These are phyloP conservation scores for Trichophyton mentagrophytes DNA, from an alignment of 2,329 filamentous ascomycete species.

Conservation along the genomic window DNA sequence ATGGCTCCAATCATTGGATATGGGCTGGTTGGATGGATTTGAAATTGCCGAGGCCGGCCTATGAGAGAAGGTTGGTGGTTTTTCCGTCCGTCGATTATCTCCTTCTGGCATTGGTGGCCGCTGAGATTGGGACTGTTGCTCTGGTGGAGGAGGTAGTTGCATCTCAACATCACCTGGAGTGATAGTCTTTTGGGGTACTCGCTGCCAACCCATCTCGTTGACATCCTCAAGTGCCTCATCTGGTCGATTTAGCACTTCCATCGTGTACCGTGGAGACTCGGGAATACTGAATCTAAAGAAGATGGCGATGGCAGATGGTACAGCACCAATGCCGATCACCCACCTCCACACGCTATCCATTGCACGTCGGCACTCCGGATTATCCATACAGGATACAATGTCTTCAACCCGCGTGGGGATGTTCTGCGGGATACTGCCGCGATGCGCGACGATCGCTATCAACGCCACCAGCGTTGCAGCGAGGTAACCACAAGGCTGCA, in stretches of 20 bases:
- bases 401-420: neutral
- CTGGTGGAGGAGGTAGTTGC: neutral
- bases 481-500: constrained; percentile 76
- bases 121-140: neutral
- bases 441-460: neutral
- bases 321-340: constrained; percentile 52
- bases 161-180: constrained; percentile 1
- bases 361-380: constrained; percentile 1
- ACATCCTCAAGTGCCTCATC: constrained; percentile 13
- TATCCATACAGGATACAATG: neutral
- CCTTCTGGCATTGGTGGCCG: neutral
- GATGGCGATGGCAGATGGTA: constrained; percentile 51
- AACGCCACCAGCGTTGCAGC: constrained; percentile 54
- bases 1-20: neutral
- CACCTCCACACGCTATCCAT: constrained; percentile 55
- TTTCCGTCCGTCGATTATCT: neutral
- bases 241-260: constrained; percentile 39
- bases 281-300: constrained; percentile 55
- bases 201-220: constrained; percentile 2
- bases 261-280: constrained; percentile 52
- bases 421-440: neutral
- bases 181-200: constrained; percentile 1
- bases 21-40: neutral
- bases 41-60: neutral
- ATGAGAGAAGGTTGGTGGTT: neutral